A percentile compares a stretch with the other conserved stretches of the same genome.
Conservation (phyloP, 805 yeast species). For the Starmerella potacharoeniae region DNA sequence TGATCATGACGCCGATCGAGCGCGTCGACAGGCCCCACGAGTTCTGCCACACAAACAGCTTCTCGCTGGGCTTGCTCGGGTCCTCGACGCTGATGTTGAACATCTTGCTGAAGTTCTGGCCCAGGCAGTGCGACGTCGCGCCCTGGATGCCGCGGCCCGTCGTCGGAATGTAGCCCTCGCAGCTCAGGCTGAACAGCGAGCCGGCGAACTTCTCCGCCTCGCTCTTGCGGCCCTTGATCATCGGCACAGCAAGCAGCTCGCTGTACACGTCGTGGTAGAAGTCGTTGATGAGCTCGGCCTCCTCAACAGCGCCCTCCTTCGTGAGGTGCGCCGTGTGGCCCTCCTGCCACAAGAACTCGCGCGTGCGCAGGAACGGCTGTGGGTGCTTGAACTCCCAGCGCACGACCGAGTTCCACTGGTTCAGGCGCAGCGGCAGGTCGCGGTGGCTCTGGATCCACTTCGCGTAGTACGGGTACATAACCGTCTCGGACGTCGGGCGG, state of each 20-base stretch:
- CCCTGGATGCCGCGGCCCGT: conserved; percentile 99
- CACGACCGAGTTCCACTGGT: conserved; percentile 99
- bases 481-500: conserved; percentile 98
- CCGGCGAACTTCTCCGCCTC: conserved; percentile 99
- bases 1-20: conserved; percentile 97
- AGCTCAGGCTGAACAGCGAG: conserved; percentile 88
- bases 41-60: conserved; percentile 85
- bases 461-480: conserved; percentile 98
- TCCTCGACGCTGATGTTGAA: conserved; percentile 90
- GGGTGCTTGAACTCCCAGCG: conserved; percentile 99
- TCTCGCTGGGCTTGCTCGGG: conserved; percentile 72
- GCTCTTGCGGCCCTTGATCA: conserved; percentile 86
- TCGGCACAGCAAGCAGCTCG: conserved; percentile 94
- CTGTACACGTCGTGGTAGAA: conserved; percentile 75
- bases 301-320: conserved; percentile 64
- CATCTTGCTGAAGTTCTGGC: conserved; percentile 98
- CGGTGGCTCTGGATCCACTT: conserved; percentile 98
- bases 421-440: conserved; percentile 88
- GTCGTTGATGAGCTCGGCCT: conserved; percentile 77
- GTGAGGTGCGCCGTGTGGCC: conserved; percentile 98
- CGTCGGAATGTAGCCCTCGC: conserved; percentile 93
- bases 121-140: conserved; percentile 95
- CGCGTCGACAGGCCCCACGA: conserved; percentile 99
- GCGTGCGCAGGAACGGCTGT: conserved; percentile 95
- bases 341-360: conserved; percentile 99